Percentiles rank a stretch among this genome's conserved stretches.
These are phyloP conservation scores for Mycena rosella DNA, from an alignment of 768 basidiomycete genomes.

Conservation along the genomic window DNA sequence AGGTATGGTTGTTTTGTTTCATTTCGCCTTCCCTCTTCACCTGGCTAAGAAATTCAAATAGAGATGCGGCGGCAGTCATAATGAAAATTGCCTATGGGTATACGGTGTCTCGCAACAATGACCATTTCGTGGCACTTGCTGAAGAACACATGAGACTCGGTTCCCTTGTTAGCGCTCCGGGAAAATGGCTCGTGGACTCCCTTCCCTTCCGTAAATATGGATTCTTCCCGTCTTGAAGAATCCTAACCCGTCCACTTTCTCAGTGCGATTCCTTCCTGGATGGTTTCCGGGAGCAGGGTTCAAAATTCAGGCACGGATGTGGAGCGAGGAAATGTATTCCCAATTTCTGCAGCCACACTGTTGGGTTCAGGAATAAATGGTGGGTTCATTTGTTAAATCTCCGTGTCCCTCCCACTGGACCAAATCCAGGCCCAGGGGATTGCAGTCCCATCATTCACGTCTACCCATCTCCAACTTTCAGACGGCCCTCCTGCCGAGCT, in stretches of 20 bases:
- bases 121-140: conserved; percentile 35
- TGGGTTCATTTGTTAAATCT: too few relatives aligned
- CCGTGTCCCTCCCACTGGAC: too few relatives aligned
- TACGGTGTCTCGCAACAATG: conserved; percentile 22
- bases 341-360: conserved; percentile 21
- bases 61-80: conserved; percentile 30
- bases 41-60: too few relatives aligned
- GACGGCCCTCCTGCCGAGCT: too few relatives aligned
- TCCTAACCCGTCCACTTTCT: neutral
- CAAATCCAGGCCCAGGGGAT: too few relatives aligned
- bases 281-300: conserved; percentile 58
- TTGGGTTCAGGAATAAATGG: conserved; percentile 33
- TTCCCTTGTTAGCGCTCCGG: conserved; percentile 36
- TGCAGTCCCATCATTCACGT: too few relatives aligned
- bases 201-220: conserved; percentile 40
- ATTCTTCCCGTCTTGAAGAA: conserved; percentile 1
- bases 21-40: too few relatives aligned
- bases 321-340: conserved; percentile 15
- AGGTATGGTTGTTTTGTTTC: conserved; percentile 11
- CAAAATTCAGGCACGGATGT: conserved; percentile 31
- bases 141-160: conserved; percentile 39
- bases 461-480: too few relatives aligned
- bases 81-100: conserved; percentile 34
- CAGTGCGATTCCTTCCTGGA: conserved; percentile 46
- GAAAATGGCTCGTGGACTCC: conserved; percentile 54